Conservation (phyloP, 2,329 filamentous ascomycete species). For the Epichloe glyceriae region DNA sequence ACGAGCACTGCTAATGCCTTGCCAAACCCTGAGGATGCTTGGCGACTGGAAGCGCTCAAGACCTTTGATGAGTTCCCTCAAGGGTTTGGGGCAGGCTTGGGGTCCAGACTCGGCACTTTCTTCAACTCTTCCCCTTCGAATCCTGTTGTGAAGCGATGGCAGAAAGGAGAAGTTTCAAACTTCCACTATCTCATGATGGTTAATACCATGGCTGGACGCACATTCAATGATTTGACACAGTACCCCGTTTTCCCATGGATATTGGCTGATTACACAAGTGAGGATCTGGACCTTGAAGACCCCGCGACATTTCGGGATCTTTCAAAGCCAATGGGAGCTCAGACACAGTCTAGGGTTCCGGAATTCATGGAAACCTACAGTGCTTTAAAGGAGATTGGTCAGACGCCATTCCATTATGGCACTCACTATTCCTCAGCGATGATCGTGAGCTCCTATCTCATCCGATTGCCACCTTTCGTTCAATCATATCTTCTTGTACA, state of each 20-base stretch:
- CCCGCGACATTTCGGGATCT: conserved; percentile 80
- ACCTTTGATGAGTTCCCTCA: conserved; percentile 46
- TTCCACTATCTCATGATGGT: conserved; percentile 98
- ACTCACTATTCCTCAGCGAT: conserved; percentile 98
- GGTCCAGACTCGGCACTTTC: conserved; percentile 81
- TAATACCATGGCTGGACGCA: conserved; percentile 92
- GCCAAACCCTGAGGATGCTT: conserved; percentile 73
- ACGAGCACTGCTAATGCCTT: conserved; percentile 56
- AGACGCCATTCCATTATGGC: conserved; percentile 90
- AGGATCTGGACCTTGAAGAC: conserved; percentile 76
- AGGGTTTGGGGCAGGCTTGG: conserved; percentile 63
- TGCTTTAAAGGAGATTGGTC: conserved; percentile 81
- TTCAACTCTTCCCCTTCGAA: conserved; percentile 76
- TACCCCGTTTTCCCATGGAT: conserved; percentile 99
- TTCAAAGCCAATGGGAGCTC: conserved; percentile 92
- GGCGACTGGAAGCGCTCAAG: conserved; percentile 78
- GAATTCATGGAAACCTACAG: conserved; percentile 77
- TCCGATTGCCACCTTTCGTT: conserved; percentile 88
- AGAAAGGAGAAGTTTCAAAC: conserved; percentile 90
- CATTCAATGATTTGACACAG: conserved; percentile 95
- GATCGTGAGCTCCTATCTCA: conserved; percentile 95
- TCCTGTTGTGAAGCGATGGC: conserved; percentile 78
- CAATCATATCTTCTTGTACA: conserved; percentile 90
- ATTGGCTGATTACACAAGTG: conserved; percentile 86
- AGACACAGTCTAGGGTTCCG: conserved; percentile 60